Conservation (phyloP, 164 flowering plant species). For the Annona cherimola region DNA sequence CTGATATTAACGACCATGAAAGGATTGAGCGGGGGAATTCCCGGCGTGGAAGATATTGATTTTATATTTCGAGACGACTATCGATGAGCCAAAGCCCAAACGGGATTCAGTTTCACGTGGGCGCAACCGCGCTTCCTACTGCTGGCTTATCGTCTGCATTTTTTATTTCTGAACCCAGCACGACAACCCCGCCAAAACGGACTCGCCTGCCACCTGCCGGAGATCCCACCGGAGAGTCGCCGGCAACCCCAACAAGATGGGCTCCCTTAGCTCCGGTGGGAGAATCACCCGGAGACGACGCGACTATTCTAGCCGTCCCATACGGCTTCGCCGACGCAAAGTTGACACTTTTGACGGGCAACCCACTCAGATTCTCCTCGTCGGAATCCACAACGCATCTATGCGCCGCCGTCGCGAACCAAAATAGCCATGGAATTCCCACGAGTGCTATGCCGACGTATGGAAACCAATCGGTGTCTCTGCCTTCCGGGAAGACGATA, state of each 20-base stretch:
- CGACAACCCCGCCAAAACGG: not conserved
- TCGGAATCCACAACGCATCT: not conserved
- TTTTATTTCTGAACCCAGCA: not conserved
- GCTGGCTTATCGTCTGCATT: not conserved
- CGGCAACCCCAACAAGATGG: not conserved
- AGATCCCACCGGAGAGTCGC: not conserved
- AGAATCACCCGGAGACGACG: not conserved
- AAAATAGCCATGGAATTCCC: constrained; percentile 4
- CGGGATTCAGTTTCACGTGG: too few relatives aligned
- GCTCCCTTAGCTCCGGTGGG: not conserved
- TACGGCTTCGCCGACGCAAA: too few relatives aligned
- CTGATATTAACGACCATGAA: too few relatives aligned
- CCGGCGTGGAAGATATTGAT: too few relatives aligned
- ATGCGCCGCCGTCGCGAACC: not conserved
- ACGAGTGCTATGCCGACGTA: not conserved
- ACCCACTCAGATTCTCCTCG: not conserved
- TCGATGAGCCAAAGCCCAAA: too few relatives aligned
- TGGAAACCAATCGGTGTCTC: not conserved
- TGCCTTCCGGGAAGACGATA: not conserved
- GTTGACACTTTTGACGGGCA: too few relatives aligned
- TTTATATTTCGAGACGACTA: too few relatives aligned
- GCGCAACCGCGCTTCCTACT: too few relatives aligned
- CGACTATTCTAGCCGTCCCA: too few relatives aligned
- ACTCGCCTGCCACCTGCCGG: not conserved
- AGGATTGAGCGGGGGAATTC: too few relatives aligned